Conservation (phyloP, 2,329 filamentous ascomycete genomes). For the Xylariaceae sp. region DNA sequence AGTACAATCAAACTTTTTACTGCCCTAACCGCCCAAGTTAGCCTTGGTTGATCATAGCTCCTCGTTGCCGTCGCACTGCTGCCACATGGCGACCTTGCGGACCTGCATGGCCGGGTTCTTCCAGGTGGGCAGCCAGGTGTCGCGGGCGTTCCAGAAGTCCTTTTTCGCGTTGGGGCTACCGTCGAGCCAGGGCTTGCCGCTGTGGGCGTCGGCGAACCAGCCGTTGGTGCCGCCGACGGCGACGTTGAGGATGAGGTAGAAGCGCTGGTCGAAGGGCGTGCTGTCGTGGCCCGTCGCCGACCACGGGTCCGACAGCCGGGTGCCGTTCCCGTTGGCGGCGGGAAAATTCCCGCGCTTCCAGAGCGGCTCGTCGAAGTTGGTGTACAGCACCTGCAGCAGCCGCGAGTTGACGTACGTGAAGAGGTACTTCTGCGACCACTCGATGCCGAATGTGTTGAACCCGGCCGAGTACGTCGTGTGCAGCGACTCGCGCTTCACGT, state of each 20-base stretch:
- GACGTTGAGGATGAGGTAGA: conserved; percentile 71
- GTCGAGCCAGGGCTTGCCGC: conserved; percentile 76
- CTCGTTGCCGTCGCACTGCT: conserved; percentile 61
- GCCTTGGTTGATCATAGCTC: conserved; percentile 43
- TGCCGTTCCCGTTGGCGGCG: conserved; percentile 58
- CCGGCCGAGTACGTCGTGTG: conserved; percentile 66
- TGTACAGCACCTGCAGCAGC: conserved; percentile 74
- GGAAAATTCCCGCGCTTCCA: conserved; percentile 67
- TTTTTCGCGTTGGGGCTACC: conserved; percentile 57
- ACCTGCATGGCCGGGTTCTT: conserved; percentile 61
- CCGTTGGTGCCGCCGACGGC: conserved; percentile 75
- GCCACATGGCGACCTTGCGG: conserved; percentile 64
- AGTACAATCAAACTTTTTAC: too few relatives aligned
- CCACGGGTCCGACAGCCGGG: conserved; percentile 60
- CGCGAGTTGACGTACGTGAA: conserved; percentile 82
- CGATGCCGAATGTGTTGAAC: conserved; percentile 74
- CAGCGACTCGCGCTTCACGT: conserved; percentile 67
- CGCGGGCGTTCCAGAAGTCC: conserved; percentile 69
- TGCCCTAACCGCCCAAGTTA: too few relatives aligned
- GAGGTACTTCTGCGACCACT: conserved; percentile 84
- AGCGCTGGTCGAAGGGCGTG: conserved; percentile 70
- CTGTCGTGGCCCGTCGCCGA: conserved; percentile 51
- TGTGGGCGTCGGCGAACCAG: conserved; percentile 71
- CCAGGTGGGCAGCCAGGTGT: conserved; percentile 68
- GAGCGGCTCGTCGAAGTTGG: conserved; percentile 63